Base-by-base conservation (phyloP, 1,284 basidiomycete genomes). In the Ustilago sp. region DNA sequence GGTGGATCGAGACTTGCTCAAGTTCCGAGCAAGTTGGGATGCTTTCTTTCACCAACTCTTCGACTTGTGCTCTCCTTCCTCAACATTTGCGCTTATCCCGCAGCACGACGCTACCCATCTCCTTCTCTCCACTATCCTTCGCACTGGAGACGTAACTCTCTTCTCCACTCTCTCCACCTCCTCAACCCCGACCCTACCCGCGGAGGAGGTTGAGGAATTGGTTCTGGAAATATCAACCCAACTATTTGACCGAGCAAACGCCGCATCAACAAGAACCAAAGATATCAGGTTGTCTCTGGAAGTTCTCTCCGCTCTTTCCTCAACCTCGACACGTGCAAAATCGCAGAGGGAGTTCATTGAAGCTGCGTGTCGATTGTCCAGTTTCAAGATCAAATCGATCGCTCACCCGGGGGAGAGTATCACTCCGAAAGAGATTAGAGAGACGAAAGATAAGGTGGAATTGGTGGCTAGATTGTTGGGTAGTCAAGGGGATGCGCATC, bases 341-440 rank as follows among this genome's bases (percentile, higher is more conserved):
- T n/a, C 31, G 7, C 68, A 75, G 41, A 56, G 43, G 8, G 53
- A 74, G 1, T 80, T 80, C 15, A 74, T 80, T 39, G 72, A 80
- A 19, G 72, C 76, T 4, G 52, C 59, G 7, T 80, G 76, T n/a
- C 66, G 79, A 4, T 38, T 80, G 19, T 68, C 63, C n/a, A 58
- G 69, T 48, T 80, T 76, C 69, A 64, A 68, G 43, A 57, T 79
- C 54, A 63, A 57, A 17, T 80, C 79, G 1, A 39, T 38, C 6
- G 15, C 38, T 0, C 50, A 59, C 0, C 57, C 74, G 0, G 58
- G 67, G 1, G 15, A 52, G 31, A 28, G 32, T 8, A 68, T 81
- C 17, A 34, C 31, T 17, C 72, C 79, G 0, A 36, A 23, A 13
- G 77, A 81, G 54, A 73, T 79, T 17, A 54, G 79, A 3, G 17